Conservation (phyloP, 208 protist species). For the Leishmania mexicana region DNA sequence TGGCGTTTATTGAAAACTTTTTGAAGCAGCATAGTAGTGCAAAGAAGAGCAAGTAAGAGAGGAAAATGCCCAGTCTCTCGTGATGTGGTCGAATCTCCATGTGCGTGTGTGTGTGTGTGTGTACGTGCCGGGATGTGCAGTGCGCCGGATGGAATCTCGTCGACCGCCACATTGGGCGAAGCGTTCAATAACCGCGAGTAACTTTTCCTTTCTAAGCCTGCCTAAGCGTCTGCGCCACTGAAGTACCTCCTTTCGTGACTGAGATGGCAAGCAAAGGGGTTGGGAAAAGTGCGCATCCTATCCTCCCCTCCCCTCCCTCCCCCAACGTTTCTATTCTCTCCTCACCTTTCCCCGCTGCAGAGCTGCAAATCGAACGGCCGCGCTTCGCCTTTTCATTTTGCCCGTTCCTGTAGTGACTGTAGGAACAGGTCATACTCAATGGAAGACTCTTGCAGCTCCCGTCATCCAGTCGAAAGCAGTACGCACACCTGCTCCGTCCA, state of each 20-base stretch:
- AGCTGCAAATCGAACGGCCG: background rate
- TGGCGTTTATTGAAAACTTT: slow-evolving; percentile 71
- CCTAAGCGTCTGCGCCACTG: background rate
- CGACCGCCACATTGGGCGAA: background rate
- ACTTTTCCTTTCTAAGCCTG: background rate
- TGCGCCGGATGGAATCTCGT: background rate
- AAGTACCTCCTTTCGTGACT: background rate
- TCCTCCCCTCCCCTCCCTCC: background rate
- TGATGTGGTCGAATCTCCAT: background rate
- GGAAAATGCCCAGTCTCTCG: background rate
- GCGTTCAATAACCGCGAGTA: background rate
- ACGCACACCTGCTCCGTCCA: background rate
- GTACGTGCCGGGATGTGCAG: background rate
- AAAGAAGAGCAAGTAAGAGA: slow-evolving; percentile 8
- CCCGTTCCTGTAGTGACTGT: background rate
- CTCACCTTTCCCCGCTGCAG: background rate
- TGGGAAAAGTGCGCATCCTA: background rate
- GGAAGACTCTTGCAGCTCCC: background rate
- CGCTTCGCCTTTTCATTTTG: background rate
- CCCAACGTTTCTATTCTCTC: background rate
- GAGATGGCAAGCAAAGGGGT: background rate
- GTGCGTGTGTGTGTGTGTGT: background rate
- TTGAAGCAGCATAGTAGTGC: slow-evolving; percentile 43
- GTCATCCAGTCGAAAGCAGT: background rate
- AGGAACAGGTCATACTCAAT: background rate